These are phyloP conservation scores for Leucoagaricus sp. DNA, from an alignment of 1,284 basidiomycete genomes.

Conservation along the genomic window DNA sequence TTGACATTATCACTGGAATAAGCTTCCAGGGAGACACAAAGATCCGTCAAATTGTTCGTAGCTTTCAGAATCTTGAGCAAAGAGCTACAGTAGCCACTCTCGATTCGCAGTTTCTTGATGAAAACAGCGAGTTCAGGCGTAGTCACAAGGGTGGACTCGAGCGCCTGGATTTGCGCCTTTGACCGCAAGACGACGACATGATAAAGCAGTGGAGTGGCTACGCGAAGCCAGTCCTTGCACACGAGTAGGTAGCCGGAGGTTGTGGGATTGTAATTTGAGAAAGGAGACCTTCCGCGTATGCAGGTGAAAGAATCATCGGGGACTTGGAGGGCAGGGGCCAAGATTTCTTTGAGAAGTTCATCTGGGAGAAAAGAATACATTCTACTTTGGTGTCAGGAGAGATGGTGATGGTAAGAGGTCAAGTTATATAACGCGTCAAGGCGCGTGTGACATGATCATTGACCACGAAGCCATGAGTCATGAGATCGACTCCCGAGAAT, in stretches of 20 bases:
- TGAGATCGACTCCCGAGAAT: too few species aligned
- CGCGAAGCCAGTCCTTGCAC: slow-evolving; percentile 18
- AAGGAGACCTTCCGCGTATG: slow-evolving; percentile 6
- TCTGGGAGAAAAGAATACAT: slow-evolving; percentile 16
- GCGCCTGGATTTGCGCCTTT: slow-evolving; percentile 25
- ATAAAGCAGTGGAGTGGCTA: slow-evolving; percentile 26
- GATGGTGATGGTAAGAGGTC: neutral
- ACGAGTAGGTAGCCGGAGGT: slow-evolving; percentile 13
- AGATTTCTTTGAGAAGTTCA: slow-evolving; percentile 16
- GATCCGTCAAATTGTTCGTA: slow-evolving; percentile 24
- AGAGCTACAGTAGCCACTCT: slow-evolving; percentile 26
- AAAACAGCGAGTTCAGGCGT: slow-evolving; percentile 22
- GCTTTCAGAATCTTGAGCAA: slow-evolving; percentile 20
- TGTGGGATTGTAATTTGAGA: slow-evolving; percentile 12
- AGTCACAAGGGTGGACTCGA: slow-evolving; percentile 20
- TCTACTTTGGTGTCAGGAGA: neutral
- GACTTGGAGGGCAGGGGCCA: slow-evolving; percentile 12
- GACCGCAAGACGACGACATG: slow-evolving; percentile 25
- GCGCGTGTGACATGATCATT: too few species aligned
- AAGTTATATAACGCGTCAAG: neutral
- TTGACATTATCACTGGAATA: slow-evolving; percentile 20
- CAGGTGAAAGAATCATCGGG: slow-evolving; percentile 14
- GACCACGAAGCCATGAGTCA: too few species aligned
- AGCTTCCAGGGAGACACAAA: slow-evolving; percentile 21
- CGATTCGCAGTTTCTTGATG: slow-evolving; percentile 27